Base-by-base conservation (phyloP, 169 alveolate species). In the Eimeria sp. region DNA sequence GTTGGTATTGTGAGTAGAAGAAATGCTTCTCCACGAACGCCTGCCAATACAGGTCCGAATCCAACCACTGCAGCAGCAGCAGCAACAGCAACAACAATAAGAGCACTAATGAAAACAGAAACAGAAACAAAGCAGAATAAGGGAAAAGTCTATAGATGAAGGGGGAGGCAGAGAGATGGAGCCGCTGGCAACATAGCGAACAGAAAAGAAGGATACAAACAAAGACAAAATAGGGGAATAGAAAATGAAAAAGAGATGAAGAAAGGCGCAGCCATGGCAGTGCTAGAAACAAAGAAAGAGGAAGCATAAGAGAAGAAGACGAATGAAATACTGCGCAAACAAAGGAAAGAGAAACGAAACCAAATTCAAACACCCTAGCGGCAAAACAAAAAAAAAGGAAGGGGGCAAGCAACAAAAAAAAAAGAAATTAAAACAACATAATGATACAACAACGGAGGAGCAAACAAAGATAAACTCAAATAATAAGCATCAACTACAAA, bases 21-120 rank as follows among this genome's bases (percentile, higher is more conserved):
- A 68, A 68, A 72, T 82, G 97, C 71, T 98, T 99, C 90, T 98
- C 99, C 88, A 98, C 97, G 91, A 96, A 98, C 62, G 99, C 99
- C 89, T 98, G 99, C 99, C 99, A 98, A 89, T 98, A 98, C 96
- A 95, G 96, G 94, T 98, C 99, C 66, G 98, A 95, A 76, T 98
- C 99, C 66, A 98, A 93, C 99, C 99, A 98, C 98, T 97, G 96
- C 74, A 89, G 62, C 58, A 49, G 76, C 40, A 54, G 43, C 54
- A 85, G 76, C 77, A 58, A 74, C 62, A 40, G 66, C 58, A 23
- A 43, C 62, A 62, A 30, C 77, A 60, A 30, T 30, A 82, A 18
- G 14, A 20, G 0, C 49, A 52, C 49, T 37, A 54, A 30, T 37
- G 3, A 37, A 18, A 52, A 33, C 27, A 54, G 62, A 52, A 25